A percentile compares a stretch with the other conserved stretches of the same genome.
These are phyloP conservation scores for Rubia balearica DNA, from an alignment of 305 asterid species.

Conservation along the genomic window DNA sequence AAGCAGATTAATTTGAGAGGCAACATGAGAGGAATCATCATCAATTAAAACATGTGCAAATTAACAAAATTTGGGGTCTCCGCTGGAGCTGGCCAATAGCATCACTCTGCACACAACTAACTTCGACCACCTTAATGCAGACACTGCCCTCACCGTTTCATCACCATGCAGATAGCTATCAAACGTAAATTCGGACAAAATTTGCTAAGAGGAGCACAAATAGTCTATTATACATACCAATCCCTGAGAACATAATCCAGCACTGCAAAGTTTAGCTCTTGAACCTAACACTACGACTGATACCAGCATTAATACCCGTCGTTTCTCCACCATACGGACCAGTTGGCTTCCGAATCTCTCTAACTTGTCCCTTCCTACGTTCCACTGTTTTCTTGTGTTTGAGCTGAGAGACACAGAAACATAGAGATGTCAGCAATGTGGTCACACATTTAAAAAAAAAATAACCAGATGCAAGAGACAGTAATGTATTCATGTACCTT, in stretches of 20 bases:
- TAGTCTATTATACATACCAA: not conserved
- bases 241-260: not conserved
- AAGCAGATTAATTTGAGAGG: no score
- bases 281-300: slow-evolving; percentile 66
- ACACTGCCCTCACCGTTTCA: not conserved
- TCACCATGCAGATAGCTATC: not conserved
- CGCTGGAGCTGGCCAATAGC: no score
- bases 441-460: not conserved
- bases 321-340: slow-evolving; percentile 84
- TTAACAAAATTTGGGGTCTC: no score
- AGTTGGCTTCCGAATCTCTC: slow-evolving; percentile 37
- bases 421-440: not conserved
- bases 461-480: not conserved
- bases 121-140: not conserved
- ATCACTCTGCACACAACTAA: not conserved
- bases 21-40: no score
- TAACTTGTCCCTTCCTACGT: slow-evolving; percentile 67
- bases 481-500: slow-evolving; percentile 33
- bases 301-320: slow-evolving; percentile 56
- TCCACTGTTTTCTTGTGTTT: slow-evolving; percentile 53
- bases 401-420: slow-evolving; percentile 27
- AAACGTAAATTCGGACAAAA: not conserved
- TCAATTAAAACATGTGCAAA: no score
- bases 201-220: not conserved
- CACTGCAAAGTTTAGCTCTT: slow-evolving; percentile 27